phyloP scores from a whole-genome alignment of 2,329 filamentous ascomycete species.

The Fusarium mexicanum region DNA sequence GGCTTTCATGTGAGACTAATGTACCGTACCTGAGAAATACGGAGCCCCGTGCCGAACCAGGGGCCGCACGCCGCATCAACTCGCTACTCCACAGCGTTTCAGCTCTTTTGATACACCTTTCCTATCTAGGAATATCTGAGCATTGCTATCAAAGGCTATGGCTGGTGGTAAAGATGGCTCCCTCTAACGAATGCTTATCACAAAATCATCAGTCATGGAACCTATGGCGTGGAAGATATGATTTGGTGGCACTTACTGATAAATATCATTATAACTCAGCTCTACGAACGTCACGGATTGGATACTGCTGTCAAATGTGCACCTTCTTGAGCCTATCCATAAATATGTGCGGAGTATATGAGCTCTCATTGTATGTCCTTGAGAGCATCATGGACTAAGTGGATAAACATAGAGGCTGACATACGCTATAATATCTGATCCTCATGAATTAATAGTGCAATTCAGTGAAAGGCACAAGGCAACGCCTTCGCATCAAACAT shows the following conservation, averaged over 20 bases:
- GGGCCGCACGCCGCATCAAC: slow-evolving; percentile 13
- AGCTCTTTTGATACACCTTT: slow-evolving; percentile 27
- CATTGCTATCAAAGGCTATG: neutral
- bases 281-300: neutral
- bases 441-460: neutral
- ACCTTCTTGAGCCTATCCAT: neutral
- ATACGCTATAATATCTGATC: neutral
- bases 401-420: neutral
- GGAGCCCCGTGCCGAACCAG: slow-evolving; percentile 20
- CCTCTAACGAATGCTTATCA: neutral
- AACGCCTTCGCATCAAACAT: neutral
- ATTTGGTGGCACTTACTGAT: neutral
- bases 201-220: neutral
- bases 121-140: slow-evolving; percentile 11
- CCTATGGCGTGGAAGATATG: neutral
- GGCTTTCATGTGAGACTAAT: slow-evolving; percentile 18
- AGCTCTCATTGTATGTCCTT: neutral
- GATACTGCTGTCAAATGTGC: neutral
- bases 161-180: neutral
- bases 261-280: neutral
- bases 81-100: slow-evolving; percentile 38
- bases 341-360: neutral
- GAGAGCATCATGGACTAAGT: neutral
- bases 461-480: neutral
- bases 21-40: slow-evolving; percentile 25